These are phyloP conservation scores for Cicer chorassanicum DNA, from an alignment of 306 rosid genomes.

Conservation along the genomic window DNA sequence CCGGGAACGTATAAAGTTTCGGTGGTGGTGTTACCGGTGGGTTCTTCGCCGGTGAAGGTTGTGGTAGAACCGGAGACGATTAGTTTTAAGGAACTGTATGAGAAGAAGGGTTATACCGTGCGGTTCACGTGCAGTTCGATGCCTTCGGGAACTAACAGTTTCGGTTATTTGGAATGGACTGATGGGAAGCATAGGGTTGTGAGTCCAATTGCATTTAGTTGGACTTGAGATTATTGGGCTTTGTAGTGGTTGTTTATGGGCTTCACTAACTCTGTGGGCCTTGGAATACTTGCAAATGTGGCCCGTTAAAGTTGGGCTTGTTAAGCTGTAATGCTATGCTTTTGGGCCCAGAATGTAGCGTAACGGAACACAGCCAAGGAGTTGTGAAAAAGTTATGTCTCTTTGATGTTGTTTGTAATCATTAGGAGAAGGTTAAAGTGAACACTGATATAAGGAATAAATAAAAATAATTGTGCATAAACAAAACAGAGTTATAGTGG, in stretches of 20 bases:
- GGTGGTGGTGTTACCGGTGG: conserved; percentile 41
- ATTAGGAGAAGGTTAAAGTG: background rate
- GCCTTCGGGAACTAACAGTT: conserved; percentile 78
- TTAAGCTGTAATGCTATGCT: no score
- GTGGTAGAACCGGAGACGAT: conserved; percentile 66
- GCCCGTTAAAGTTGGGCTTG: background rate
- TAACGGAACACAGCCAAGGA: background rate
- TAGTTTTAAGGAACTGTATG: conserved; percentile 52
- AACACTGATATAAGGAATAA: conserved; percentile 36
- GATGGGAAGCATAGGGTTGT: conserved; percentile 78
- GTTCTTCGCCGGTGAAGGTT: conserved; percentile 61
- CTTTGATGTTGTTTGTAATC: conserved; percentile 1
- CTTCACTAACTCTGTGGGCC: background rate
- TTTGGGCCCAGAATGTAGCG: background rate
- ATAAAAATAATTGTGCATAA: conserved; percentile 40
- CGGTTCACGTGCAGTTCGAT: conserved; percentile 57
- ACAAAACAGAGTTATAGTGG: conserved; percentile 26
- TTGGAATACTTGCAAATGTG: background rate
- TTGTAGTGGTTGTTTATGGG: background rate
- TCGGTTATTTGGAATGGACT: conserved; percentile 75
- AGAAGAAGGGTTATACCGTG: conserved; percentile 79
- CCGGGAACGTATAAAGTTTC: conserved; percentile 67
- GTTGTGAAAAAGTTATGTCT: background rate
- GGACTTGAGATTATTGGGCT: conserved; percentile 52
- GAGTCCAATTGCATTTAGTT: conserved; percentile 80